Evolutionary conservation across 257 asterid species (phyloP), one percentile per base, ranked within the genome.

Genomic region (Ehretia macrophylla): DNA sequence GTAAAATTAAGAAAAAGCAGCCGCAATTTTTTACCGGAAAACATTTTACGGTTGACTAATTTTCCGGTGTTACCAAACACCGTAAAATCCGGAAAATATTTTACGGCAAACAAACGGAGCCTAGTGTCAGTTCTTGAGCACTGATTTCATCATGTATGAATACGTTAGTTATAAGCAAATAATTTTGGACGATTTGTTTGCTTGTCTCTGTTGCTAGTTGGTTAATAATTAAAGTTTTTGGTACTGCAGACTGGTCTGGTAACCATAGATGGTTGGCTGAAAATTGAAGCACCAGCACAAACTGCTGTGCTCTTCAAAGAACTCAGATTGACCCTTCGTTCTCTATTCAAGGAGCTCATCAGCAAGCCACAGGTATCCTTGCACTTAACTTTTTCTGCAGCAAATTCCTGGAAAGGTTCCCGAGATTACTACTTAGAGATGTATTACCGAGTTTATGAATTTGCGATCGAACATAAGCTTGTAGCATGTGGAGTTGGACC

Each of bases 301-400:
- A 88, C 90, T 59, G 96, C 93, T 60, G 96, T 91, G 57, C 94
- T 91, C 48, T 91, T 91, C 50, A 91, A 91, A 75, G 90, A 84
- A 78, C 96, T 91, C 17, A 88, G 96, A 51, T 64, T 54, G 59
- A 91, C 92, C 32, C 89, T 91, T 73, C 88, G 81, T 71, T 85
- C 86, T 51, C 81, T 91, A 75, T 79, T 91, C 17, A 85, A 84
- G 84, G 93, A 81, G 76, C 90, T 91, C 55, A 84, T 88, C 67
- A 77, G 88, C 55, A 81, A 82, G 71, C 98, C 96, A 38, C 85
- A 85, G 96, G 98, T 91, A 76, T 51, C 59, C 40, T 71, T 45
- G 70, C 35, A 42, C 37, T 32, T 27, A 40, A 50, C 19, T 37
- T 62, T 62, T 51, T 13, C 8, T 56, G 35, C 68, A 13, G 38